Percentiles rank a stretch among this genome's conserved stretches.
Conservation (phyloP, 331 rosid species). For the Arachis monticola region DNA sequence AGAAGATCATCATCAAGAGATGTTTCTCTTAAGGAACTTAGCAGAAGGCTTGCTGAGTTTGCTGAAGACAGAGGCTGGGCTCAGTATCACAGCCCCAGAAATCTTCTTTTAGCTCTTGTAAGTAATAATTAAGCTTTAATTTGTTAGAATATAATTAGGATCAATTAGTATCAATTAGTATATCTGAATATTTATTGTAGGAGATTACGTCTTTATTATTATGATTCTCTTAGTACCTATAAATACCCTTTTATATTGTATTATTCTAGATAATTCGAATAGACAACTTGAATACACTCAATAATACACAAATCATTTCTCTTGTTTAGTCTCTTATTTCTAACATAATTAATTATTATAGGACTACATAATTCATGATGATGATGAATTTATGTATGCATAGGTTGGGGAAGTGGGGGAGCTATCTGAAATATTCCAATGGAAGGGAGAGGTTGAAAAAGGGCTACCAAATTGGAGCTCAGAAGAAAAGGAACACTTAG, state of each 20-base stretch:
- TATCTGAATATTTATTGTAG: too few relatives aligned
- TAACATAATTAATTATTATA: too few relatives aligned
- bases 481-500: slow-evolving; percentile 80
- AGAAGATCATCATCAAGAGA: slow-evolving; percentile 43
- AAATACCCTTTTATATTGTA: too few relatives aligned
- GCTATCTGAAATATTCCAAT: slow-evolving; percentile 80
- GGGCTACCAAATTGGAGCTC: slow-evolving; percentile 78
- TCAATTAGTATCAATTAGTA: too few relatives aligned
- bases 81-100: slow-evolving; percentile 82
- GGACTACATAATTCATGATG: too few relatives aligned
- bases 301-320: too few relatives aligned
- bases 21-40: slow-evolving; percentile 75
- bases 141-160: too few relatives aligned
- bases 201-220: too few relatives aligned
- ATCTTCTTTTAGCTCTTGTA: slow-evolving; percentile 84
- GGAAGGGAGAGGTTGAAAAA: slow-evolving; percentile 89
- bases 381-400: background rate
- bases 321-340: too few relatives aligned
- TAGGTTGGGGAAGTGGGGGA: slow-evolving; percentile 91
- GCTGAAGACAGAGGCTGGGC: slow-evolving; percentile 78
- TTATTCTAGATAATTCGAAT: too few relatives aligned
- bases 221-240: too few relatives aligned
- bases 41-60: slow-evolving; percentile 75
- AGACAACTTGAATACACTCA: too few relatives aligned
- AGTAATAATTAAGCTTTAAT: background rate